These are phyloP conservation scores for Candida sphagnicola DNA, from an alignment of 805 yeast genomes.

Conservation along the genomic window DNA sequence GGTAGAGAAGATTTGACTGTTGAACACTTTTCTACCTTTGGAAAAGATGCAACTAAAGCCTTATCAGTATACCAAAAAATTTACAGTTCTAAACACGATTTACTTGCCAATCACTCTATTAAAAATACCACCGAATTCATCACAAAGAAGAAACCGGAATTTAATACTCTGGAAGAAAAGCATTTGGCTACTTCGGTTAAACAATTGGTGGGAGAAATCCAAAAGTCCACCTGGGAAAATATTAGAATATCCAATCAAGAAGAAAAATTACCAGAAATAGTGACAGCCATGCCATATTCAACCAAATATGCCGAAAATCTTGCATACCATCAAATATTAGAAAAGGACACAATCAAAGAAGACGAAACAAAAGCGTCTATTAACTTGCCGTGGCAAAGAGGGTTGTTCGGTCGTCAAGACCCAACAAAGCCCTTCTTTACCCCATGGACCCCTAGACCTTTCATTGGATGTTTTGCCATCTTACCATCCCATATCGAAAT, in stretches of 20 bases:
- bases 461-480: constrained; percentile 87
- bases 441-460: constrained; percentile 95
- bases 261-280: constrained; percentile 24
- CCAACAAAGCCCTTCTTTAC: constrained; percentile 83
- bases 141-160: constrained; percentile 33
- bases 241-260: constrained; percentile 27
- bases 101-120: constrained; percentile 15
- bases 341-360: constrained; percentile 45
- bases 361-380: constrained; percentile 49
- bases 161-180: constrained; percentile 23
- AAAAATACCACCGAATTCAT: constrained; percentile 24
- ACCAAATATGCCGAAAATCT: constrained; percentile 22
- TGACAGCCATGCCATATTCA: constrained; percentile 24
- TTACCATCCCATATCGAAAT: constrained; percentile 90
- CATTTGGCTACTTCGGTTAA: constrained; percentile 30
- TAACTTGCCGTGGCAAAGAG: constrained; percentile 75
- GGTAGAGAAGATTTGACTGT: constrained; percentile 20
- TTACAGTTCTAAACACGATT: constrained; percentile 21
- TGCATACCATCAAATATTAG: constrained; percentile 31
- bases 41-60: constrained; percentile 33
- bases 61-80: constrained; percentile 27
- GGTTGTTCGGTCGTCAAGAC: constrained; percentile 74
- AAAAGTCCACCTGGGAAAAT: constrained; percentile 27
- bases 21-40: constrained; percentile 31
- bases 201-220: constrained; percentile 33